A percentile compares a stretch with the other conserved stretches of the same genome.
These are phyloP conservation scores for Setomelanomma holmii DNA, from an alignment of 2,329 filamentous ascomycete genomes.

Conservation along the genomic window DNA sequence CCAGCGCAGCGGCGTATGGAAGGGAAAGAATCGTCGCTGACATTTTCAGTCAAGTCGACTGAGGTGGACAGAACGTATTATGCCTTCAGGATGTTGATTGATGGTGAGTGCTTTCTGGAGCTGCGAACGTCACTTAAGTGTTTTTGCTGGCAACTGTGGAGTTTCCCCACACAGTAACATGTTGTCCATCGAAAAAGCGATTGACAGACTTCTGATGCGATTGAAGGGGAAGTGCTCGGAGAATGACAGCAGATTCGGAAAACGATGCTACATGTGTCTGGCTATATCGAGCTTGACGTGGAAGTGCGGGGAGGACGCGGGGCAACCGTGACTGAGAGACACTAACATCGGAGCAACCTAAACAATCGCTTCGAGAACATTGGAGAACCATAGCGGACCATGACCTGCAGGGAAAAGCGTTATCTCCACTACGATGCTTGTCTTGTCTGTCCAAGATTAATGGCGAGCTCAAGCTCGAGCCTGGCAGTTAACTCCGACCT, in stretches of 20 bases:
- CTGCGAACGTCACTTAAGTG: constrained; percentile 16
- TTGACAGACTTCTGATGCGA: neutral
- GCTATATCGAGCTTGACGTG: neutral
- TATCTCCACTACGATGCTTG: no score
- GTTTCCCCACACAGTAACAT: neutral
- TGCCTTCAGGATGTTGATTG: neutral
- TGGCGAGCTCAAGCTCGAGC: neutral
- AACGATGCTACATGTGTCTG: neutral
- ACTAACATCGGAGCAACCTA: no score
- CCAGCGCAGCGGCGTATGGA: constrained; percentile 35
- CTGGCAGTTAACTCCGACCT: neutral
- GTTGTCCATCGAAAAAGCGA: constrained; percentile 1
- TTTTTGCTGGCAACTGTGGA: neutral
- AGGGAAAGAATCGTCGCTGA: constrained; percentile 2
- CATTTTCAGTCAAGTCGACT: neutral
- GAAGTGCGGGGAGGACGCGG: constrained; percentile 25
- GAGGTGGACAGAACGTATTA: neutral
- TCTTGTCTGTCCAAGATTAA: neutral
- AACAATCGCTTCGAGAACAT: neutral
- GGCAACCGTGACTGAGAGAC: no score
- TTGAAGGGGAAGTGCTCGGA: constrained; percentile 23
- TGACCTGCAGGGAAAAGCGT: neutral
- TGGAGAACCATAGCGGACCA: neutral
- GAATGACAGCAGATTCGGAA: constrained; percentile 17
- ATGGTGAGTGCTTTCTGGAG: neutral